Conservation (phyloP, 2,329 filamentous ascomycete species). For the Rachicladosporium sp. region DNA sequence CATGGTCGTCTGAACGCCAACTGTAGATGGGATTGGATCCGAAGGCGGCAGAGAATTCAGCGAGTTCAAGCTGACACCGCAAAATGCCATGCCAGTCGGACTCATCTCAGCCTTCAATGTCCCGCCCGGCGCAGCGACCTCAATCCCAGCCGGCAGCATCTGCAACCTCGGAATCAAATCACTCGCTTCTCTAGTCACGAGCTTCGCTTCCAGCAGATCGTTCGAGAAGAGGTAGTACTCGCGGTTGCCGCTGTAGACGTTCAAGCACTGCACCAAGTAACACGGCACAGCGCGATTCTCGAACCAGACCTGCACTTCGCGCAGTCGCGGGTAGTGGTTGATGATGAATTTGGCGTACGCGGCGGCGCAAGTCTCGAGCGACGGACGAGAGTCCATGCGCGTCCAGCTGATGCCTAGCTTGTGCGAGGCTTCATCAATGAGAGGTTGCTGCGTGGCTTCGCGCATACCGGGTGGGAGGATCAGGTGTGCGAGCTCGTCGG, state of each 20-base stretch:
- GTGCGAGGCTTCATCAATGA: slow-evolving; percentile 75
- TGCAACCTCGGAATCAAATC: slow-evolving; percentile 22
- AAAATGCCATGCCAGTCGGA: slow-evolving; percentile 7
- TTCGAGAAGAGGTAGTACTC: slow-evolving; percentile 38
- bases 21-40: background rate
- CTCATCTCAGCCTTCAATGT: slow-evolving; percentile 19
- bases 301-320: slow-evolving; percentile 36
- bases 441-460: slow-evolving; percentile 44
- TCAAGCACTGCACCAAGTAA: slow-evolving; percentile 35
- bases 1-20: background rate
- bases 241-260: slow-evolving; percentile 28
- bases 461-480: slow-evolving; percentile 36
- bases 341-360: slow-evolving; percentile 80
- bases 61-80: background rate
- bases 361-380: slow-evolving; percentile 44
- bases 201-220: slow-evolving; percentile 35
- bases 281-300: slow-evolving; percentile 37
- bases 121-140: slow-evolving; percentile 22
- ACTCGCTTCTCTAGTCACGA: slow-evolving; percentile 26
- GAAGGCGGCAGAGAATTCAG: background rate
- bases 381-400: slow-evolving; percentile 59
- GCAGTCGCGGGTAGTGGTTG: slow-evolving; percentile 51
- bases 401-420: slow-evolving; percentile 87
- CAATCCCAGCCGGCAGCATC: slow-evolving; percentile 20
- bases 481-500: slow-evolving; percentile 31